Evolutionary conservation across 345 rosid genomes (phyloP), one percentile per base, ranked within the genome.

Genomic region (Diplotaxis tenuifolia): DNA sequence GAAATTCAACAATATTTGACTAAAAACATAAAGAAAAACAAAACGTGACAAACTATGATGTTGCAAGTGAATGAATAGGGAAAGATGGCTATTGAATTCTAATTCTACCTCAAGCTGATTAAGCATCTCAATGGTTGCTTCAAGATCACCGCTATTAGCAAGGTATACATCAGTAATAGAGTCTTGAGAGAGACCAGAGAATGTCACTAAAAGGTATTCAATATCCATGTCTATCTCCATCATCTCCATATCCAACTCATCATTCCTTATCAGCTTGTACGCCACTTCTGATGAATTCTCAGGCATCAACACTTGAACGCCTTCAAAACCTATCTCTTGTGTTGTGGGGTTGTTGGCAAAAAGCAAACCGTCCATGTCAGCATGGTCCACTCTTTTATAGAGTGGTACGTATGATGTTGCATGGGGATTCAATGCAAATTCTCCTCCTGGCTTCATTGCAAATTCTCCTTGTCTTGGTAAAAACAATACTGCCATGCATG

Each of bases 61-160:
- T 47, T 16, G 9, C 21, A 15, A 47, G 53, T 47, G 53, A 47
- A 47, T 47, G 53, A 7, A 47, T 47, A 47, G 1, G 21, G 23
- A 34, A 3, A 69, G 5, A 70, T 45, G 31, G 19, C 9, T 29
- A 27, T 15, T 47, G 53, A 23, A 6, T 14, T n/a, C 2, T 23
- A n/a, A n/a, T 42, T 8, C 5, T 21, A 93, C 98, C 97, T 89
- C 98, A 61, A 94, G 93, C 60, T 88, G 91, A 74, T 73, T 82
- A 16, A 94, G 84, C 98, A 94, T 94, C 79, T 94, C 97, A 49
- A 85, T 15, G 72, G 96, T 67, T 8, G 90, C 87, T 45, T 91
- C 97, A 62, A 89, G 59, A 78, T 91, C 97, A 16, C 89, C 84
- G 38, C 72, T 73, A 77, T 87, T 94, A 0, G 90, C 97, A 36